phyloP scores from a whole-genome alignment of 805 yeast species.

The Yamadazyma sp. region DNA sequence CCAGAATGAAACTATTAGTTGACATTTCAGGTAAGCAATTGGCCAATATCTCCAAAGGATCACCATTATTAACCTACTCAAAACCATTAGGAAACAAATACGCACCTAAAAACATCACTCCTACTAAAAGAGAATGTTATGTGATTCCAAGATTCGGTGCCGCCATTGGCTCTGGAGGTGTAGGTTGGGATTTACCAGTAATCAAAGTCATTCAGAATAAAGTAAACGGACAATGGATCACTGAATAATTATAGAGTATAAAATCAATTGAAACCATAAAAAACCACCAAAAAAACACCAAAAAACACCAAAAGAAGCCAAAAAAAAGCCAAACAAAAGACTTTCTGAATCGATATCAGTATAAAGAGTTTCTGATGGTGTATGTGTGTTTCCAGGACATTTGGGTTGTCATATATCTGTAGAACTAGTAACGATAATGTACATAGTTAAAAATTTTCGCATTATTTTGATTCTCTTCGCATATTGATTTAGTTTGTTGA shows the following conservation, averaged over 20 bases:
- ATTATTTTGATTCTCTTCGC: too few relatives aligned
- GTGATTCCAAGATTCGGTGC: constrained; percentile 92
- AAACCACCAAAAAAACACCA: too few relatives aligned
- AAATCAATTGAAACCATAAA: too few relatives aligned
- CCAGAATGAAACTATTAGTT: constrained; percentile 73
- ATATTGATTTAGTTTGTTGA: too few relatives aligned
- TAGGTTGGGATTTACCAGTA: constrained; percentile 88
- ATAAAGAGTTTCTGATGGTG: too few relatives aligned
- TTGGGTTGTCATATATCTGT: too few relatives aligned
- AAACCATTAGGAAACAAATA: constrained; percentile 91
- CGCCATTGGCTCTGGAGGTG: constrained; percentile 73
- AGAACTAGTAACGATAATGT: too few relatives aligned
- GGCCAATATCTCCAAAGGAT: constrained; percentile 69
- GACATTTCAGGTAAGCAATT: constrained; percentile 74
- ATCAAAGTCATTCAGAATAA: constrained; percentile 72
- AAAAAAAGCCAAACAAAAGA: too few relatives aligned
- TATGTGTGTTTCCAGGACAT: too few relatives aligned
- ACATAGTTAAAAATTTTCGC: too few relatives aligned
- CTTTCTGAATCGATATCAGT: too few relatives aligned
- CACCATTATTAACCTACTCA: constrained; percentile 76
- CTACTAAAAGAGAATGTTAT: constrained; percentile 78
- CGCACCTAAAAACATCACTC: constrained; percentile 66
- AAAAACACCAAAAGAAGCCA: too few relatives aligned
- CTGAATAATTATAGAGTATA: constrained; percentile 4
- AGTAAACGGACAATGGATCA: constrained; percentile 64